Evolutionary conservation across 768 basidiomycete genomes (phyloP), one percentile per base, ranked within the genome.

Genomic region (Tulasnella sp.): DNA sequence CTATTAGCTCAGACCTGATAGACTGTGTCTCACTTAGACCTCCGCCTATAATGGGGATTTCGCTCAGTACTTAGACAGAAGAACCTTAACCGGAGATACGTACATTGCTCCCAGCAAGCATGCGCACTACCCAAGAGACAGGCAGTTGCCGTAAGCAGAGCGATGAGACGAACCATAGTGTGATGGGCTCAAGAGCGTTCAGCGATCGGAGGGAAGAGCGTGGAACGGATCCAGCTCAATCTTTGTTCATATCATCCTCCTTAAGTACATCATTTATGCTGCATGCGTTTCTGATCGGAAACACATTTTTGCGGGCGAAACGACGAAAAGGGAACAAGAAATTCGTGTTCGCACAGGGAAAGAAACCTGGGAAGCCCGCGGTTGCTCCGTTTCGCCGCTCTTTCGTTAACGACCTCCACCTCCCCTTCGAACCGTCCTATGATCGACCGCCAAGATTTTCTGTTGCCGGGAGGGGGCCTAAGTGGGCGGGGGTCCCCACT

Each of bases 11-110:
- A 27, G 40, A 48, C 3, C 9, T 46, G 27, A n/a, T 12, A n/a
- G 44, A 5, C 19, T 6, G 42, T 21, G 86, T 86, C 88, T 16
- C 84, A 68, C 62, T 84, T 62, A 82, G 85, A 6, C 83, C 84
- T 34, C 84, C 84, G 75, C 84, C 78, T 74, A 40, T 9, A 46
- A 12, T 52, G 7, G 24, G 10, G 18, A 16, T 21, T 38, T n/a
- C 44, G 27, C 21, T 46, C 27, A 76, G 39, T 10, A 21, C 9
- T 18, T 16, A 19, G 31, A 31, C 34, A 36, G 16, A 18, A 34
- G 31, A 10, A 14, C 18, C 7, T 27, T 10, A 31, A 40, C n/a
- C 24, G 8, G 14, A 3, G 16, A 21, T 40, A 18, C 75, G 21
- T 58, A 76, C 75, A 76, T 76, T 76, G 75, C 46, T 76, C 75